A percentile compares a stretch with the other conserved stretches of the same genome.
phyloP scores from a whole-genome alignment of 2,329 filamentous ascomycete genomes.

The Fusarium sp. region DNA sequence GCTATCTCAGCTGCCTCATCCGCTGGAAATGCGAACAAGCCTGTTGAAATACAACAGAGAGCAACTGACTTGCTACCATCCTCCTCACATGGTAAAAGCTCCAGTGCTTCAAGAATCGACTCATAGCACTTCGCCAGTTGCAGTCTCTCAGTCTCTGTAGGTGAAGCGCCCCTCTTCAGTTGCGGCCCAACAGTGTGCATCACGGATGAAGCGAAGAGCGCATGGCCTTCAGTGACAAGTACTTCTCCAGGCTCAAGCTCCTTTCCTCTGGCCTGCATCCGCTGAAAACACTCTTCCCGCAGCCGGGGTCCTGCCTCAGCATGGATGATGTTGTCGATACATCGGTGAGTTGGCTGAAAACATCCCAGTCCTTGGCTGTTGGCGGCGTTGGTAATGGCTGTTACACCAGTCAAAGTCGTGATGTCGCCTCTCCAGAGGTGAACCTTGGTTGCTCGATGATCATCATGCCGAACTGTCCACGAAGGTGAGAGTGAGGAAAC shows the following conservation, averaged over 20 bases:
- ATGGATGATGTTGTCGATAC: conserved; percentile 42
- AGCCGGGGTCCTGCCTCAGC: conserved; percentile 29
- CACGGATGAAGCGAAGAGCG: conserved; percentile 7
- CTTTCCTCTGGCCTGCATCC: not conserved
- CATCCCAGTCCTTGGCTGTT: conserved; percentile 34
- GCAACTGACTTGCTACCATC: conserved; percentile 23
- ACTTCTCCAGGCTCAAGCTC: conserved; percentile 21
- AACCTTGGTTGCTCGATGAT: not conserved
- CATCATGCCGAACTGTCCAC: not conserved
- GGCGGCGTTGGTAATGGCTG: conserved; percentile 37
- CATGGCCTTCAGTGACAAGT: conserved; percentile 20
- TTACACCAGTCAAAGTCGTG: conserved; percentile 18
- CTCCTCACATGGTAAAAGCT: not conserved
- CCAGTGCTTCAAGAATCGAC: conserved; percentile 9
- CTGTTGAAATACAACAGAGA: conserved; percentile 36
- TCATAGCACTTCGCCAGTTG: conserved; percentile 30
- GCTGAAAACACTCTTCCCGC: conserved; percentile 26
- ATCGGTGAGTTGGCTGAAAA: conserved; percentile 35
- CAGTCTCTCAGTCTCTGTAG: not conserved
- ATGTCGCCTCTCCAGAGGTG: conserved; percentile 37
- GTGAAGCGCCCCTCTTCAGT: not conserved
- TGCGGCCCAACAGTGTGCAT: conserved; percentile 37
- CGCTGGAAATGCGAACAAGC: conserved; percentile 34
- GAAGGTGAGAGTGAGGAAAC: not conserved
- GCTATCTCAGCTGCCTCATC: conserved; percentile 30